Conservation (phyloP, 2,329 filamentous ascomycete species). For the Stachybotrys chartarum region DNA sequence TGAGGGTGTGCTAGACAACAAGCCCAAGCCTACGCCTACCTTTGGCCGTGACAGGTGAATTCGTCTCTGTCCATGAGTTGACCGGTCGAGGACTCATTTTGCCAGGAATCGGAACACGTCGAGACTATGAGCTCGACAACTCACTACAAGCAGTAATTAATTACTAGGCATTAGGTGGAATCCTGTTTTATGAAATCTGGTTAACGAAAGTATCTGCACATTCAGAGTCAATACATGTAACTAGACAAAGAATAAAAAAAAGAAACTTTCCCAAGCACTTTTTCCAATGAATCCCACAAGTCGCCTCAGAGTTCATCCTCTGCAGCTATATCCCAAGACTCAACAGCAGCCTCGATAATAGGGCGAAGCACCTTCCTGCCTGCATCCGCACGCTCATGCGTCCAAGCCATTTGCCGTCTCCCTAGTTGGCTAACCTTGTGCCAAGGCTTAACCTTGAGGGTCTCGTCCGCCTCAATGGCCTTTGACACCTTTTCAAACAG, state of each 20-base stretch:
- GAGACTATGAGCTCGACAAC: background rate
- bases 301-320: background rate
- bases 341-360: slow-evolving; percentile 36
- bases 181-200: too few species aligned
- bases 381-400: slow-evolving; percentile 23
- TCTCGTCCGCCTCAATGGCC: slow-evolving; percentile 31
- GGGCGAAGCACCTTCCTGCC: slow-evolving; percentile 36
- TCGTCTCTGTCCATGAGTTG: background rate
- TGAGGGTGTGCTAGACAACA: slow-evolving; percentile 14
- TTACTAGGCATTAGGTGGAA: too few species aligned
- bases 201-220: too few species aligned
- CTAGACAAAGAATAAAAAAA: too few species aligned
- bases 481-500: slow-evolving; percentile 30
- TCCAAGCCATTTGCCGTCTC: slow-evolving; percentile 38
- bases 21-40: slow-evolving; percentile 6
- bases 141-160: too few species aligned
- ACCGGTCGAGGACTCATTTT: background rate
- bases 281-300: too few species aligned
- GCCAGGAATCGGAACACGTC: background rate
- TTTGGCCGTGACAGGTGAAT: slow-evolving; percentile 11
- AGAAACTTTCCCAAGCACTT: too few species aligned
- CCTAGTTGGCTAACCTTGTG: slow-evolving; percentile 31
- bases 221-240: too few species aligned
- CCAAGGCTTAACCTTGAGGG: slow-evolving; percentile 33
- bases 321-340: slow-evolving; percentile 22